phyloP scores from a whole-genome alignment of 495 filamentous ascomycete species.

The Podospora conica region DNA sequence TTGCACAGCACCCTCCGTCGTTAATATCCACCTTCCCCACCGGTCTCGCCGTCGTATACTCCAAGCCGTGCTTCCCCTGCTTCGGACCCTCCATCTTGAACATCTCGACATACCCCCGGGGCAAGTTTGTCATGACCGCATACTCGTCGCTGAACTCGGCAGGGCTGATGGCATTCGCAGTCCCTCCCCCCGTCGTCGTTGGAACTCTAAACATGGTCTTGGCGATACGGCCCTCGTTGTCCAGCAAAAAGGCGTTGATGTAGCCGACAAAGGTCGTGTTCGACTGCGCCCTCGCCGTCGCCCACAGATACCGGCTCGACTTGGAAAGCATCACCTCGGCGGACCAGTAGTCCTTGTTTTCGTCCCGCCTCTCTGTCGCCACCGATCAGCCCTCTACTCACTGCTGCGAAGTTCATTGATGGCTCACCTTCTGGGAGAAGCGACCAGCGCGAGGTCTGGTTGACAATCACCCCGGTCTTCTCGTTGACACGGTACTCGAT shows the following conservation, averaged over 20 bases:
- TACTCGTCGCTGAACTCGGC: slow-evolving; percentile 29
- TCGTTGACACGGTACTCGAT: slow-evolving; percentile 5
- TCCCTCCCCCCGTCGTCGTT: slow-evolving; percentile 30
- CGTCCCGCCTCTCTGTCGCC: neutral
- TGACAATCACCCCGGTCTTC: slow-evolving; percentile 1
- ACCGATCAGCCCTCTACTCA: neutral
- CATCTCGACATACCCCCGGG: slow-evolving; percentile 33
- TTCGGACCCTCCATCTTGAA: slow-evolving; percentile 25
- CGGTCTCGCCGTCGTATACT: slow-evolving; percentile 16
- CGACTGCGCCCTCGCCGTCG: slow-evolving; percentile 25
- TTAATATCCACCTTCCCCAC: slow-evolving; percentile 28
- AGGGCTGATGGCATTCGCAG: slow-evolving; percentile 29
- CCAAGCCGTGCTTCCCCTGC: slow-evolving; percentile 10
- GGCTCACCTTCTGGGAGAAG: slow-evolving; percentile 19
- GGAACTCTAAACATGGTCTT: slow-evolving; percentile 26
- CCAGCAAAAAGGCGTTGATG: slow-evolving; percentile 28
- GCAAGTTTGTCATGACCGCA: slow-evolving; percentile 30
- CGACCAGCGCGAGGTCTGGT: slow-evolving; percentile 10
- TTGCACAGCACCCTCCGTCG: slow-evolving; percentile 34
- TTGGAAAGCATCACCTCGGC: slow-evolving; percentile 34
- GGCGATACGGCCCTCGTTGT: slow-evolving; percentile 21
- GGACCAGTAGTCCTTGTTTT: slow-evolving; percentile 27
- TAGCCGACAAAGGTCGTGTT: slow-evolving; percentile 21
- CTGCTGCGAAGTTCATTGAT: neutral
- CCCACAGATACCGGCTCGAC: slow-evolving; percentile 29